Evolutionary conservation across 2,329 filamentous ascomycete species (phyloP).

Genomic region (Penicillium brevicompactum): DNA sequence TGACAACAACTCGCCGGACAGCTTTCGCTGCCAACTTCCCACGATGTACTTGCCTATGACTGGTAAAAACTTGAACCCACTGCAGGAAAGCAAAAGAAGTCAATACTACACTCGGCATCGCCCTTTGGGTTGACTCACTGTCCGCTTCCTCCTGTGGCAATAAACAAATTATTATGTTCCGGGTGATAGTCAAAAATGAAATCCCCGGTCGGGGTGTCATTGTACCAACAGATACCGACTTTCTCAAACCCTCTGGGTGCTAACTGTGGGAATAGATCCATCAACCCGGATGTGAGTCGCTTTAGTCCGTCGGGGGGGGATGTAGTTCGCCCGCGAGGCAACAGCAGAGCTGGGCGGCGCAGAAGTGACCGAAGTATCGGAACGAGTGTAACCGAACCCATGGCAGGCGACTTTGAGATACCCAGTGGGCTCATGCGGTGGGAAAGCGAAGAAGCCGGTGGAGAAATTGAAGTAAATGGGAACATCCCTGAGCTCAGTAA

Average conservation of each 20-base stretch:
- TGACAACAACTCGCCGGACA: slow-evolving; percentile 55
- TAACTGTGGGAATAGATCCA: slow-evolving; percentile 60
- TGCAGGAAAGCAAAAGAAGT: slow-evolving; percentile 16
- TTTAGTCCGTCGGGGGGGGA: slow-evolving; percentile 55
- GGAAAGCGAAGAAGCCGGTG: slow-evolving; percentile 53
- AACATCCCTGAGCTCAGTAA: slow-evolving; percentile 61
- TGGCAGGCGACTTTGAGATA: slow-evolving; percentile 67
- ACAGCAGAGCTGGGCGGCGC: slow-evolving; percentile 22
- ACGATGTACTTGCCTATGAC: slow-evolving; percentile 65
- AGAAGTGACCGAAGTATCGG: slow-evolving; percentile 17
- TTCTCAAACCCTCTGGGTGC: slow-evolving; percentile 59
- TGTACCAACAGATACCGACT: slow-evolving; percentile 70
- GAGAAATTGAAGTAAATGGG: slow-evolving; percentile 59
- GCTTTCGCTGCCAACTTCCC: slow-evolving; percentile 53
- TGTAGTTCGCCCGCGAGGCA: slow-evolving; percentile 31
- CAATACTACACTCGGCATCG: background rate
- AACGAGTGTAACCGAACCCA: slow-evolving; percentile 61
- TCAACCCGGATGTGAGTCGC: slow-evolving; percentile 60
- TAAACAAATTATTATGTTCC: slow-evolving; percentile 44
- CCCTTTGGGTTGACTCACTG: slow-evolving; percentile 24
- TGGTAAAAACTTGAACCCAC: slow-evolving; percentile 64
- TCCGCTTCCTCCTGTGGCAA: slow-evolving; percentile 33
- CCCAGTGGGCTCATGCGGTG: slow-evolving; percentile 33
- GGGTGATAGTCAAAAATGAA: slow-evolving; percentile 71
- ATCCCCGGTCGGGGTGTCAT: slow-evolving; percentile 67